Evolutionary conservation across 148 eudicot species (phyloP), one percentile per base, ranked within the genome.

Genomic region (Rheum nobile): DNA sequence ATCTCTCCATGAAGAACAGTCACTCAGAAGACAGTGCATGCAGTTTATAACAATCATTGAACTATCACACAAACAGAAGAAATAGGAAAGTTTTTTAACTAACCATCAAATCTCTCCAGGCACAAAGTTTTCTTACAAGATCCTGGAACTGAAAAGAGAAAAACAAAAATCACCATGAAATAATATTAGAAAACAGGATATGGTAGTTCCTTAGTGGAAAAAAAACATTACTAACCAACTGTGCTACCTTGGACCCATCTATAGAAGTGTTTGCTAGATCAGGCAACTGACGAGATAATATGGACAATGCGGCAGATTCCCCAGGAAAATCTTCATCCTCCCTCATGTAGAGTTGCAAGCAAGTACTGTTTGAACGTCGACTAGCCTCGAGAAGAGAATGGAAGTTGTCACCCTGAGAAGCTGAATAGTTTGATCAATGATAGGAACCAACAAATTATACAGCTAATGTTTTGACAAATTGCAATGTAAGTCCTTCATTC

Each of bases 61-160:
- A 11, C 34, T 6, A 59, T 28, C 5, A 59, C 34, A 17, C 7
- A 7, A 48, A 19, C 55, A 59, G 44, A 31, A 72, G 29, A 55
- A 75, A 19, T 41, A 76, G 44, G 59, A 13, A 24, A 68, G 1
- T 21, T 61, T 50, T 69, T 35, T 46, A 71, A 83, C 93, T 80
- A 75, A 95, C 99, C 99, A 91, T 92, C 80, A 95, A 67, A 81
- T 95, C 99, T 82, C 97, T 92, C 99, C 99, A 95, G 50, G 91
- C 80, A 68, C 97, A 92, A 63, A 95, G 83, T 78, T 79, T 85
- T 80, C 88, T 85, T 75, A 95, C 85, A 69, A 81, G 79, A 80
- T 85, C 89, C 85, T 92, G 96, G 80, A 90, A 90, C 88, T 85
- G 85, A 57, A 77, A 24, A 46, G 75, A 74, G 46, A 43, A 52